Base-by-base conservation (phyloP, 192 early-diverging fungal genomes). In the Backusella macrospora region DNA sequence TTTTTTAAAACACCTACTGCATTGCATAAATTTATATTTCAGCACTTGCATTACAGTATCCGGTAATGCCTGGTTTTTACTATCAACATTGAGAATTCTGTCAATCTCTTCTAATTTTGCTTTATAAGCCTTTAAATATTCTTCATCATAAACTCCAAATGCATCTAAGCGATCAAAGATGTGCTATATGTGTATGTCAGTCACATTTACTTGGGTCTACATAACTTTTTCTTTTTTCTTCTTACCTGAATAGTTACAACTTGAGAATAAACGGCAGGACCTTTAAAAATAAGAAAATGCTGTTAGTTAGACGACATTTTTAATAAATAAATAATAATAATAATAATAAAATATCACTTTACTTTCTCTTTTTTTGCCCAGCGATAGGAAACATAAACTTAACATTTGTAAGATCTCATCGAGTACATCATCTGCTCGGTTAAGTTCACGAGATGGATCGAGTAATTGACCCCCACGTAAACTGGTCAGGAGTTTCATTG, bases 391-490 rank as follows among this genome's bases (percentile, higher is more conserved):
- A 75, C 90, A 90, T 67, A 93, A 81, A 48, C 89, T 91, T 34
- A 93, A 86, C 55, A 93, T 85, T 69, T 91, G 89, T 80, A 89
- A 91, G 65, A 91, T 86, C 37, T 93, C 92, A 43, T 93, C 92
- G 10, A 92, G 75, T 40, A 92, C 81, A 62, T 84, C 86, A 72
- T 93, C 90, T 45, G 88, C 80, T 37, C 88, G 80, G 77, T 90
- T 82, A 1, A 65, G 16, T 39, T 70, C 66, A 18, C 21, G 43
- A 18, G 34, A 8, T 39, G 64, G 65, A 12, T 68, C 26, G 6
- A 77, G 39, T 13, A 77, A n/a, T 9, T 5, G 4, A 13, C 76
- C 76, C 2, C 70, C 68, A 18, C 81, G 71, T 43, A 76, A 38
- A 9, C 70, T 34, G 16, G 26, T 73, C 21, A 82, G 55, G n/a